Base-by-base conservation (phyloP, 768 basidiomycete species). In the Phallus indusiatus region DNA sequence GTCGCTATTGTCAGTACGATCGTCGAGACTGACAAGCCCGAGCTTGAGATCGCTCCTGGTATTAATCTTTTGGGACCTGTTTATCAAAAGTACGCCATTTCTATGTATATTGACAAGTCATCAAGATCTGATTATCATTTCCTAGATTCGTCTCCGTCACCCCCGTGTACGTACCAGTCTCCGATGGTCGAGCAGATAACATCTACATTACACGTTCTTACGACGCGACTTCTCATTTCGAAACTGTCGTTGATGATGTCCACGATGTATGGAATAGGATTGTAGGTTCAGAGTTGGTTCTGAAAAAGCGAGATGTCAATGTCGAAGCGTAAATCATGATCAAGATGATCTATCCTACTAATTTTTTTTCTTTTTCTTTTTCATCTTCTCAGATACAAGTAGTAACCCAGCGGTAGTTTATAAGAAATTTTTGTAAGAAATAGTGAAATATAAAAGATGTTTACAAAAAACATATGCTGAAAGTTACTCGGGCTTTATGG, bases 1-100 rank as follows among this genome's bases (percentile, higher is more conserved):
- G 82, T 99, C 65, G 96, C 94, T 49, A 99, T 99, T 65, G 96
- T 99, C 64, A 96, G 94, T 66, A 98, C 95, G 21, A 88, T 99
- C 67, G 94, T 98, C 59, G 96, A 99, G 76, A 98, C 96, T 2
- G 79, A 84, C 70, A 83, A 81, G 60, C 96, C 96, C 20, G 94
- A 97, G 72, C 76, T 81, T 47, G 96, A 99, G 75, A 92, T 99
- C 64, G 73, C 75, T n/a, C 92, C 95, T 54, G 96, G 91, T 64
- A 82, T 98, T 55, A 82, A 86, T 66, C 85, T 99, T 35, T 82
- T 99, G 42, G 96, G 96, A 2, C 81, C 87, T 24, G 92, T 98
- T 64, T 79, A 90, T 67, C 94, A 97, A 69, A 97, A 98, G 95
- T 94, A 65, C 16, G 21, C 7, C 28, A 28, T 2, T 2, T 35